phyloP scores from a whole-genome alignment of 2,329 filamentous ascomycete species.

The Colletotrichum shisoi region DNA sequence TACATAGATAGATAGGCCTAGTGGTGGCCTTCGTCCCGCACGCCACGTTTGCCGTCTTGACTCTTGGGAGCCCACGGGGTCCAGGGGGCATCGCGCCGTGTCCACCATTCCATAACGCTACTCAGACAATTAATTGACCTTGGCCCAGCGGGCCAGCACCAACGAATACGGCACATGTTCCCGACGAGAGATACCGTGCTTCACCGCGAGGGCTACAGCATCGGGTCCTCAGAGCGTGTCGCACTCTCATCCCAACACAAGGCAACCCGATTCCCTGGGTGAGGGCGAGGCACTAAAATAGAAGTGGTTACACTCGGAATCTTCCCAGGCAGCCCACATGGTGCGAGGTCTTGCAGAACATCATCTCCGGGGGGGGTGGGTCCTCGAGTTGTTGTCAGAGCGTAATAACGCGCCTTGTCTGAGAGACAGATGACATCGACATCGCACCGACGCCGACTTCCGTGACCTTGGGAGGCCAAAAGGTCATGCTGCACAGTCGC shows the following conservation, averaged over 20 bases:
- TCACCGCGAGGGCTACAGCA: not conserved
- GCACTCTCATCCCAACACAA: not conserved
- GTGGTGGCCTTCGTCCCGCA: not conserved
- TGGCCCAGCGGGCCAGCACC: not conserved
- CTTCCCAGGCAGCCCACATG: constrained; percentile 15
- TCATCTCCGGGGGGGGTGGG: constrained; percentile 28
- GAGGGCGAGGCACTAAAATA: constrained; percentile 32
- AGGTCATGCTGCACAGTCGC: not conserved
- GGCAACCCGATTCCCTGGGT: not conserved
- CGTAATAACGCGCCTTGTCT: constrained; percentile 11
- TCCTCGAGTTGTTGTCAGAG: constrained; percentile 18
- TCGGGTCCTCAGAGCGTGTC: not conserved
- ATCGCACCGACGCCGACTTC: constrained; percentile 12
- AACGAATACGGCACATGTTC: not conserved
- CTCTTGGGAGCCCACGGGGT: not conserved
- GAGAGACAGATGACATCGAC: constrained; percentile 18
- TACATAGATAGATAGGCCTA: not conserved
- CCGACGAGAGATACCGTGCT: not conserved
- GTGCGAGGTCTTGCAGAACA: constrained; percentile 20
- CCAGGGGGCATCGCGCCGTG: constrained; percentile 1
- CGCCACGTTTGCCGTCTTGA: not conserved
- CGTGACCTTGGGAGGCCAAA: not conserved
- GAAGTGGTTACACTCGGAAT: constrained; percentile 29
- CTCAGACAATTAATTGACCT: not conserved
- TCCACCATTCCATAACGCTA: constrained; percentile 18